Evolutionary conservation across 208 protist species (phyloP), one percentile per base, ranked within the genome.

Genomic region (Zelonia costaricensis): DNA sequence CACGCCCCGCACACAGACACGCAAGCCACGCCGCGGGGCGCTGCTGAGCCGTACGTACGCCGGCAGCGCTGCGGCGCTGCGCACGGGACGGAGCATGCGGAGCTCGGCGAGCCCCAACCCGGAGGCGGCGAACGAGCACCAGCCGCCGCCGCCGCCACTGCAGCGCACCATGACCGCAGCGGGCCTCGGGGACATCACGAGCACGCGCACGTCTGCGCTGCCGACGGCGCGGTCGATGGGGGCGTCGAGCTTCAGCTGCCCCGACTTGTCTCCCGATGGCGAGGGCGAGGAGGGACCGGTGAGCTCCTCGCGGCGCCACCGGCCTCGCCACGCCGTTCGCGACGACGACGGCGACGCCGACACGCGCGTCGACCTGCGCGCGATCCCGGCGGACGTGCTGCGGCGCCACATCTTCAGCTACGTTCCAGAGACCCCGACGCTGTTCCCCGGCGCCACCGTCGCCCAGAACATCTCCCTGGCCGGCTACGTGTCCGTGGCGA

Each of bases 381-480:
- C 48, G 22, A 56, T 82, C 10, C 76, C 76, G 2, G 56, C 53
- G 0, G 76, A 82, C 33, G 52, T 79, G 12, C 77, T 92, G 35
- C 81, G 86, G 10, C 51, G 72, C 22, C 52, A 54, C 22, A 59
- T 88, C 36, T 92, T 92, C 57, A 82, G 80, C 71, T 92, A 89
- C 62, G 80, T 92, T 16, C 86, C 86, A 16, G 77, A 89, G 76
- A 60, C 36, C 18, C 67, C 82, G 15, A 84, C 69, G 0, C 35
- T 92, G 10, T 84, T 92, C 53, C 44, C 61, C 27, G 78, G 75
- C 22, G 77, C 84, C 4, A 82, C 86, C 18, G 72, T 92, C 42
- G 86, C 82, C 2, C 82, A 92, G 51, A 92, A 92, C 59, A 76
- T 92, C 23, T 75, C 86, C 27, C 52, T 92, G 45, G 66, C 55